Evolutionary conservation across 2,329 filamentous ascomycete species (phyloP), one percentile per base, ranked within the genome.

Genomic region (Fonsecaea pugnacius): DNA sequence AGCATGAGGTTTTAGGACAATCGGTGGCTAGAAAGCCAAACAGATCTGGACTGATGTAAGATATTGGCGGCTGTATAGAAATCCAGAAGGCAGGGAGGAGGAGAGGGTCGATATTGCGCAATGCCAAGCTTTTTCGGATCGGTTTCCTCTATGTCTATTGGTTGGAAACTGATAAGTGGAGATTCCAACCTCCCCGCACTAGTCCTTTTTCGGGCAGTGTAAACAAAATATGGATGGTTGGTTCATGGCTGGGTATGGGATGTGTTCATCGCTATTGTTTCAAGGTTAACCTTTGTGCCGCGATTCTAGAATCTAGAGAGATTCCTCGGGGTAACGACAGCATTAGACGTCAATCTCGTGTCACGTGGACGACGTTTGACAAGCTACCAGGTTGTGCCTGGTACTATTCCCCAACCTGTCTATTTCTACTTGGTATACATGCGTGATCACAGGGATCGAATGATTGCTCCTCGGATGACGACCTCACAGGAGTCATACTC

Each of bases 21-120:
- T 50, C 36, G 12, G 57, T 59, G 57, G 57, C 57, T 32, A 59
- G 57, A 18, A 52, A 50, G 18, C 57, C n/a, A 59, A 12, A 9
- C 27, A 16, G 30, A 32, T 12, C 35, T 18, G 46, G 32, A 21
- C 18, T 27, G 18, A 21, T 12, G 21, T 12, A 48, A 12, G 33
- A 38, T 18, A 7, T 40, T 12, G 36, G 57, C 32, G 57, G 57
- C 43, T 12, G 18, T 6, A 8, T 14, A n/a, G 21, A 36, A 59
- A 52, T 51, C 32, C 27, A 32, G 24, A 48, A 33, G 57, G 57
- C 57, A 40, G 57, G 57, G 18, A 30, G 10, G 6, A 4, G 7
- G 14, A 12, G 9, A 21, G 30, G 12, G 55, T 8, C 18, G 46
- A 38, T 1, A 36, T 51, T n/a, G 3, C 10, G 8, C 30, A 24